phyloP scores from a whole-genome alignment of 163 green algal species.

The Coccomyxa subellipsoidea region DNA sequence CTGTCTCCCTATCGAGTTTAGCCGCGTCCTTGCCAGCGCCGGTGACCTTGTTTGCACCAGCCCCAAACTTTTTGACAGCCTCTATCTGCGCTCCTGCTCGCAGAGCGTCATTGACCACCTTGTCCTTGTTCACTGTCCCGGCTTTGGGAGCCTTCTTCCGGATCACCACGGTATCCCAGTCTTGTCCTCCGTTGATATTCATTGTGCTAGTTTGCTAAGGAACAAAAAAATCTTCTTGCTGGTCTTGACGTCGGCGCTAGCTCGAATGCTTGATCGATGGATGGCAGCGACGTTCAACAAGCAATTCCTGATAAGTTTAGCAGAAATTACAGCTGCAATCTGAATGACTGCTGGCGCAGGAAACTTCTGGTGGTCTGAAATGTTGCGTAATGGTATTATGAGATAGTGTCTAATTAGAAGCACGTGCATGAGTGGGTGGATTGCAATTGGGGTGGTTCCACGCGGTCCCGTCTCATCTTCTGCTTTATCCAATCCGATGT shows the following conservation, averaged over 20 bases:
- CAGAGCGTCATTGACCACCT: conserved; percentile 65
- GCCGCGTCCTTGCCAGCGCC: conserved; percentile 65
- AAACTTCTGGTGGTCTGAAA: not conserved
- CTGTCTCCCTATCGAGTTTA: conserved; percentile 97
- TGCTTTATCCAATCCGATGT: not conserved
- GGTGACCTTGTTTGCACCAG: conserved; percentile 63
- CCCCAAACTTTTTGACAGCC: conserved; percentile 64
- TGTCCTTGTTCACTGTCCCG: conserved; percentile 26
- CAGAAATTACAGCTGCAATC: not conserved
- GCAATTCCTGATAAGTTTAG: not conserved
- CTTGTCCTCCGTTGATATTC: conserved; percentile 18
- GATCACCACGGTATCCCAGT: conserved; percentile 29
- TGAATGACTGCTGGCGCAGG: not conserved
- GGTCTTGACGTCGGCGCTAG: not conserved
- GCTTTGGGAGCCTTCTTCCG: conserved; percentile 24
- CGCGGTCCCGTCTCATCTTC: not conserved
- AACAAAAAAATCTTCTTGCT: not conserved
- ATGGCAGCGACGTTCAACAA: not conserved
- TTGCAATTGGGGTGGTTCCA: not conserved
- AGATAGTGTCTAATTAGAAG: not conserved
- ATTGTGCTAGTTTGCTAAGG: not conserved
- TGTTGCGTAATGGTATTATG: not conserved
- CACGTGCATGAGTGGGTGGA: not conserved
- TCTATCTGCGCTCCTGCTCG: conserved; percentile 40
- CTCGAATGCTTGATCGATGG: not conserved